Base-by-base conservation (phyloP, 164 flowering plant species). In the Paratinospora sagittata region DNA sequence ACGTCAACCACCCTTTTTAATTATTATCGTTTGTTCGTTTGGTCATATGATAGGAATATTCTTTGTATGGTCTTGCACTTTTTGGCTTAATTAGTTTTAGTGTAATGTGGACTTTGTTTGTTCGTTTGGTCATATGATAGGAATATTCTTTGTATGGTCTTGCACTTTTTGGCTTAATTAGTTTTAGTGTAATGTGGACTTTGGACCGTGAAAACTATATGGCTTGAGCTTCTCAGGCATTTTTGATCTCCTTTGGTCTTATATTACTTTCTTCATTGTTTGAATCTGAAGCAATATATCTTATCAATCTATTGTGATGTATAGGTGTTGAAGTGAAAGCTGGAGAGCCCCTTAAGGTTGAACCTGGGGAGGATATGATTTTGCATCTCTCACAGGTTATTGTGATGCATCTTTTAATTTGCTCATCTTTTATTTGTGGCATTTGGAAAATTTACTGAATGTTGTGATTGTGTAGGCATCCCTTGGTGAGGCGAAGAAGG, bases 311-410 rank as follows among this genome's bases (percentile, higher is more conserved):
- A 19, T 30, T 30, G 12, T 63, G 37, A 63, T 55, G 34, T 43
- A 11, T 72, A 89, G 94, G 91, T 67, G 83, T 82, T 70, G 94
- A 89, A 81, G 88, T 89, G 23, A 89, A 87, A 83, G 73, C 88
- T 41, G 91, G 94, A 24, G 74, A 81, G 75, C 65, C 86, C 0
- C 49, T 83, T 34, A 81, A 79, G 65, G 86, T 83, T 9, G 21
- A 67, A 1, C 79, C 81, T 55, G 84, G 67, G 0, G 73, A 36
- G 11, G 77, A 70, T 0, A 69, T 66, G 45, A 24, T 78, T 8
- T 27, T 89, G 27, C 91, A 88, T 76, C 82, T 89, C 37, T 88
- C 91, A 21, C 89, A 82, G 89, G 94, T 88, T 14, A 19, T 47
- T n/a, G n/a, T 65, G 9, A 41, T n/a, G 45, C 4, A 52, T 26